These are phyloP conservation scores for Rhinocladiella similis DNA, from an alignment of 2,329 filamentous ascomycete species.

Conservation along the genomic window DNA sequence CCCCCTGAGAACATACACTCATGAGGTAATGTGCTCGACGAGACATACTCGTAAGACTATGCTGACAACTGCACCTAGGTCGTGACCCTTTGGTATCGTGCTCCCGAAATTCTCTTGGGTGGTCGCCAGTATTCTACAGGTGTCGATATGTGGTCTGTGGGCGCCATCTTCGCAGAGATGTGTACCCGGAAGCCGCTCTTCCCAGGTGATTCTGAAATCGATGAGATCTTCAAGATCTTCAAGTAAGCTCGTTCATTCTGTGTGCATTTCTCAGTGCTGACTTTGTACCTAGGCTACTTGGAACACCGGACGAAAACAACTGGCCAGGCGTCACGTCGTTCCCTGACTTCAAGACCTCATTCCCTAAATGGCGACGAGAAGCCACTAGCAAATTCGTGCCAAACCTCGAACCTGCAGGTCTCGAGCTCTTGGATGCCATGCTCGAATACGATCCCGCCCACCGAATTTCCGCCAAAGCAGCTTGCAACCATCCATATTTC, in stretches of 20 bases:
- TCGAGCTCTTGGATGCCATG: constrained; percentile 60
- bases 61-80: constrained; percentile 16
- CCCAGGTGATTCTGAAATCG: constrained; percentile 88
- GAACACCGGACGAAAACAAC: constrained; percentile 75
- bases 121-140: constrained; percentile 91
- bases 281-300: constrained; percentile 61
- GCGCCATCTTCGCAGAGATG: constrained; percentile 96
- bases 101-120: constrained; percentile 86
- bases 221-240: constrained; percentile 95
- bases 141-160: constrained; percentile 94
- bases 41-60: background rate
- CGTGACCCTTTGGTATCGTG: constrained; percentile 62
- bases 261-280: constrained; percentile 18
- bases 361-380: constrained; percentile 85
- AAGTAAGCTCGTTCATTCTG: constrained; percentile 53
- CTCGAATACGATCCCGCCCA: constrained; percentile 85
- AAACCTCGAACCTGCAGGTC: constrained; percentile 65
- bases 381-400: constrained; percentile 65
- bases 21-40: constrained; percentile 59
- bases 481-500: constrained; percentile 83
- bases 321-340: constrained; percentile 95
- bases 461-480: constrained; percentile 85
- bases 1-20: constrained; percentile 85
- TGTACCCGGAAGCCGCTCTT: constrained; percentile 90
- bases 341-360: constrained; percentile 88